Conservation (phyloP, 2,329 filamentous ascomycete genomes). For the Ceratocystis destructans region DNA sequence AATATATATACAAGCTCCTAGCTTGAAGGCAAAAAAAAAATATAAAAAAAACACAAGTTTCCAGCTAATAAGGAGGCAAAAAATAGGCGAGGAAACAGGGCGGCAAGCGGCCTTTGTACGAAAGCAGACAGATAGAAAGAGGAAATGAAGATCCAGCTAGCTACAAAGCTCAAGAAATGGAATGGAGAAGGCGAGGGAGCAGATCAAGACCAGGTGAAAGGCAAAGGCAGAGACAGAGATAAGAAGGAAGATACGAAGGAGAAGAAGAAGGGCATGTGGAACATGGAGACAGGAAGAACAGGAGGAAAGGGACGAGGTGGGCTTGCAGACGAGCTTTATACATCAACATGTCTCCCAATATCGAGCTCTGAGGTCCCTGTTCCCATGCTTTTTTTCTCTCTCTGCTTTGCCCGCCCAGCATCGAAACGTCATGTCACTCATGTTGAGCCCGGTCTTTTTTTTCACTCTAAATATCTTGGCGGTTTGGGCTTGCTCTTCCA, state of each 20-base stretch:
- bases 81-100: not conserved
- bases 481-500: not conserved
- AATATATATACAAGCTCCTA: not conserved
- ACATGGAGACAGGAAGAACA: not conserved
- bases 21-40: not conserved
- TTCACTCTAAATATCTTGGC: not conserved
- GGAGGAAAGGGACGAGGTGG: not conserved
- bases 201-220: not conserved
- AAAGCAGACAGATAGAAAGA: not conserved
- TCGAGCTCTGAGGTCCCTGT: not conserved
- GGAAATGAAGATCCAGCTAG: not conserved
- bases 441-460: not conserved
- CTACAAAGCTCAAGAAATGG: not conserved
- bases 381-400: not conserved
- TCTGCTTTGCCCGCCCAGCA: not conserved
- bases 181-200: slow-evolving; percentile 4
- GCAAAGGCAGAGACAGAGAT: slow-evolving; percentile 1
- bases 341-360: not conserved
- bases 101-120: not conserved
- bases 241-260: not conserved
- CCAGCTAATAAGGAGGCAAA: not conserved
- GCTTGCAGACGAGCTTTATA: slow-evolving; percentile 1
- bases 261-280: not conserved
- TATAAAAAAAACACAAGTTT: not conserved
- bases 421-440: not conserved